Percentiles rank a stretch among this genome's conserved stretches.
phyloP scores from a whole-genome alignment of 192 early-diverging fungal genomes.

The Paraglomus occultum region DNA sequence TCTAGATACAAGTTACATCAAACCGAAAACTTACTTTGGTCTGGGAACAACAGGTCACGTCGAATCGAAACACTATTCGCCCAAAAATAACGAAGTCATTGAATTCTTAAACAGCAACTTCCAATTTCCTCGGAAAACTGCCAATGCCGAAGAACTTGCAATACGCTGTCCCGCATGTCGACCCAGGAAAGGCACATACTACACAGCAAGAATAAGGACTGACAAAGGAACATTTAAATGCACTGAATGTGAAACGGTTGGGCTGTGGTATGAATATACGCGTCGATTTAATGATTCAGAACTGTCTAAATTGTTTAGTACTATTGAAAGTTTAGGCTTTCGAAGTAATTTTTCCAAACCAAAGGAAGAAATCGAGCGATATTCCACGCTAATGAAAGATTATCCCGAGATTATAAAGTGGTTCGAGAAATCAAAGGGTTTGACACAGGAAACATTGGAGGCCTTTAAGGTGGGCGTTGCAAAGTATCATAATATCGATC shows the following conservation, averaged over 20 bases:
- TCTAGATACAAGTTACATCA: no score
- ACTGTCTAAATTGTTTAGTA: slow-evolving; percentile 35
- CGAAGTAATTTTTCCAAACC: slow-evolving; percentile 37
- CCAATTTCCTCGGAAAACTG: slow-evolving; percentile 32
- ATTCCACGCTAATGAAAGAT: slow-evolving; percentile 36
- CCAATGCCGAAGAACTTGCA: slow-evolving; percentile 9
- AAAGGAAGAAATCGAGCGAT: slow-evolving; percentile 44
- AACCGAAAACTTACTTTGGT: no score
- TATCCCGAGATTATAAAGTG: slow-evolving; percentile 38
- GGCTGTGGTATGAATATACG: slow-evolving; percentile 58
- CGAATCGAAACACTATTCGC: slow-evolving; percentile 30
- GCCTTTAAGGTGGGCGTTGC: slow-evolving; percentile 48
- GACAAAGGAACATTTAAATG: slow-evolving; percentile 56
- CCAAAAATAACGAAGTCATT: slow-evolving; percentile 32
- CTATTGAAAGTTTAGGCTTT: slow-evolving; percentile 32
- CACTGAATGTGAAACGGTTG: slow-evolving; percentile 52
- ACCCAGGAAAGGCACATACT: slow-evolving; percentile 34
- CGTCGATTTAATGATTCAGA: slow-evolving; percentile 41
- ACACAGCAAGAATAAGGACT: slow-evolving; percentile 51
- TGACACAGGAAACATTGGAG: slow-evolving; percentile 27
- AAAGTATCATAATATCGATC: slow-evolving; percentile 38
- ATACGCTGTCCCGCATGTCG: slow-evolving; percentile 41
- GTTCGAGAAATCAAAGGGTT: slow-evolving; percentile 29
- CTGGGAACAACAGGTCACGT: no score
- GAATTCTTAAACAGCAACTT: slow-evolving; percentile 35